These are phyloP conservation scores for Ustilago lituana DNA, from an alignment of 1,284 basidiomycete genomes.

Conservation along the genomic window DNA sequence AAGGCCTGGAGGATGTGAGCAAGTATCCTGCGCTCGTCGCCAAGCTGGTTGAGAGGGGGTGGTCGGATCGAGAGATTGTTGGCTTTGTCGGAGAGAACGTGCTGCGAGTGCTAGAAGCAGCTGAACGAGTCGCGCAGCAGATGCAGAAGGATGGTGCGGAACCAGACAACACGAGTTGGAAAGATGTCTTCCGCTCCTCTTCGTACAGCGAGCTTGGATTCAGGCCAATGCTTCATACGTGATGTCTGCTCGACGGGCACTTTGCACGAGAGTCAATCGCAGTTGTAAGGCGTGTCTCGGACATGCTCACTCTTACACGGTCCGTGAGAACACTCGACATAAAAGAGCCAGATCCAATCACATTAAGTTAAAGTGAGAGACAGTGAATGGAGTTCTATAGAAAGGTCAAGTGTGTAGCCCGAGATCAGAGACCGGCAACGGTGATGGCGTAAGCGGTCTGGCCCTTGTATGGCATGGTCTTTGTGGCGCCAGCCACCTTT, in stretches of 20 bases:
- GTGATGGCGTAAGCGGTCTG: conserved; percentile 38
- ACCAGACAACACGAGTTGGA: conserved; percentile 39
- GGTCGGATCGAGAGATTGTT: conserved; percentile 35
- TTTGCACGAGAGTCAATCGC: too few relatives aligned
- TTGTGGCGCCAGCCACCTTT: conserved; percentile 40
- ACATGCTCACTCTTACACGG: too few relatives aligned
- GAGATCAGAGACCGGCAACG: conserved; percentile 23
- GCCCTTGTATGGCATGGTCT: conserved; percentile 35
- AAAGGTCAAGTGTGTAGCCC: too few relatives aligned
- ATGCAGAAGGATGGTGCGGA: conserved; percentile 23
- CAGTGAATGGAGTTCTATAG: too few relatives aligned
- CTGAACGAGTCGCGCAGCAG: conserved; percentile 24
- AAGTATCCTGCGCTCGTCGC: conserved; percentile 39
- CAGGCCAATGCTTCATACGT: not conserved
- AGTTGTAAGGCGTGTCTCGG: too few relatives aligned
- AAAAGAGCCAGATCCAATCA: too few relatives aligned
- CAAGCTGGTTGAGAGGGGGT: conserved; percentile 24
- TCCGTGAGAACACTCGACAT: too few relatives aligned
- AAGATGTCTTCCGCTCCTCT: conserved; percentile 25
- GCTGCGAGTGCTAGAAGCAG: conserved; percentile 32
- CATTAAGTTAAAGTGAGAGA: too few relatives aligned
- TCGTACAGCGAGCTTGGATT: conserved; percentile 12
- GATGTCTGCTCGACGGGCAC: too few relatives aligned
- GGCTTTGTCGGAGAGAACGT: conserved; percentile 44
- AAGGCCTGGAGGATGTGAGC: conserved; percentile 38